Percentiles rank a stretch among this genome's conserved stretches.
Conservation (phyloP, 805 yeast genomes). For the Metschnikowia peoriensis region DNA sequence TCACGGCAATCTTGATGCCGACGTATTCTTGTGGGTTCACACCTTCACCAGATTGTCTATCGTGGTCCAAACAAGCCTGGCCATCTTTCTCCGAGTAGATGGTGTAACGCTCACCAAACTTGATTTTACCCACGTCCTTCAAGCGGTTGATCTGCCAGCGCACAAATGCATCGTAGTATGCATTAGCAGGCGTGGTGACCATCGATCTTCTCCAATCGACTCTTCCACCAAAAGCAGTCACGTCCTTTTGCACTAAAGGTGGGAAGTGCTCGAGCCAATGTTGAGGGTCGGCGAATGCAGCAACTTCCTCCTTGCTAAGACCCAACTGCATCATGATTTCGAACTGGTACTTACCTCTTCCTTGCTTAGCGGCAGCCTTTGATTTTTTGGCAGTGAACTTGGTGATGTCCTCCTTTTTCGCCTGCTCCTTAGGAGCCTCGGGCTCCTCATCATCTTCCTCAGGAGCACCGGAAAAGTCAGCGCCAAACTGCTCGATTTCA, state of each 20-base stretch:
- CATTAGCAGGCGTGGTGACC: constrained; percentile 93
- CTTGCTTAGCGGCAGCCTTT: constrained; percentile 91
- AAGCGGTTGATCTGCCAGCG: constrained; percentile 95
- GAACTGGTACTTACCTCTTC: constrained; percentile 90
- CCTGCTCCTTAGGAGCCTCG: constrained; percentile 30
- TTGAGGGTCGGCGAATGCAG: constrained; percentile 86
- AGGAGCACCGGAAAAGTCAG: constrained; percentile 68
- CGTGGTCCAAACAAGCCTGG: constrained; percentile 99
- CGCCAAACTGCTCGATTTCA: constrained; percentile 89
- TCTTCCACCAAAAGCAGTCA: constrained; percentile 81
- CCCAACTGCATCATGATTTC: constrained; percentile 97
- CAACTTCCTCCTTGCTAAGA: constrained; percentile 76
- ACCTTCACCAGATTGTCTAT: constrained; percentile 95
- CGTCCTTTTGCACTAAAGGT: constrained; percentile 78
- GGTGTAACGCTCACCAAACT: constrained; percentile 97
- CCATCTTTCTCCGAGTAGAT: constrained; percentile 97
- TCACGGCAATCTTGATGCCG: constrained; percentile 80
- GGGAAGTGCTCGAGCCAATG: constrained; percentile 94
- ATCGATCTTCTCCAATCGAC: constrained; percentile 98
- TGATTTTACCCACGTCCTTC: constrained; percentile 83
- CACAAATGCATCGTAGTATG: constrained; percentile 84
- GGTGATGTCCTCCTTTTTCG: constrained; percentile 69
- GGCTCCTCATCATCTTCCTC: constrained; percentile 53
- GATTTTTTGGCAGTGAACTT: constrained; percentile 92
- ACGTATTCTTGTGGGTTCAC: constrained; percentile 95